Evolutionary conservation across 2,329 filamentous ascomycete species (phyloP), one percentile per base, ranked within the genome.

Genomic region (Penicillium psychrosexuale): DNA sequence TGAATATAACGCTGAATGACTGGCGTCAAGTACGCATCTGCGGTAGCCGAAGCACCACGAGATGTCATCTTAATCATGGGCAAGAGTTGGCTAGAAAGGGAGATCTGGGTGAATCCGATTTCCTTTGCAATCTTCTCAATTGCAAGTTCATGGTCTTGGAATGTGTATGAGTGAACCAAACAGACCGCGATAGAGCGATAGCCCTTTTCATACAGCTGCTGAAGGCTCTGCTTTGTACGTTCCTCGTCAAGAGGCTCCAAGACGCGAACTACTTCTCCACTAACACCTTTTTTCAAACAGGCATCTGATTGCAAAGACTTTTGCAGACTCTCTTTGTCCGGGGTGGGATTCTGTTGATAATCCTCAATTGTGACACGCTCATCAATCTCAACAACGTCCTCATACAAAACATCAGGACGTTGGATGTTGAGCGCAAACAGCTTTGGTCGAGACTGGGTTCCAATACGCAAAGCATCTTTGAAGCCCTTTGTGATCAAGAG

Each of bases 391-490:
- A 61, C 52, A 6, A 65, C 61, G n/a, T 64, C 58, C 11, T 61
- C 58, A 24, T 65, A 65, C 27, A 68, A 33, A 5, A 61, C 45
- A 30, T 93, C 90, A 0, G 90, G 90, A 70, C 91, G 91, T 61
- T 82, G 79, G 61, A 95, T 93, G 22, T 87, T 88, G 44, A 96
- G 78, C 66, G 94, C 90, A 66, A 96, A 96, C 58, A 96, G 93
- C 68, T 87, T 87, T 24, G 91, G 91, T 42, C 91, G 80, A 24
- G 86, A 88, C 76, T 96, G 91, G 71, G 94, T 94, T n/a, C 91
- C 91, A 68, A 96, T 96, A 33, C 84, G 82, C 27, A 95, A 76
- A 60, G 90, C 91, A 71, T 96, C 90, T 60, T 84, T 85, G 78
- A 96, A 95, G 0, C 91, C 91, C 63, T 43, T 43, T 85, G 90